Percentiles rank a stretch among this genome's conserved stretches.
Evolutionary conservation across 208 protist species (phyloP).

Genomic region (Leishmania guyanensis): DNA sequence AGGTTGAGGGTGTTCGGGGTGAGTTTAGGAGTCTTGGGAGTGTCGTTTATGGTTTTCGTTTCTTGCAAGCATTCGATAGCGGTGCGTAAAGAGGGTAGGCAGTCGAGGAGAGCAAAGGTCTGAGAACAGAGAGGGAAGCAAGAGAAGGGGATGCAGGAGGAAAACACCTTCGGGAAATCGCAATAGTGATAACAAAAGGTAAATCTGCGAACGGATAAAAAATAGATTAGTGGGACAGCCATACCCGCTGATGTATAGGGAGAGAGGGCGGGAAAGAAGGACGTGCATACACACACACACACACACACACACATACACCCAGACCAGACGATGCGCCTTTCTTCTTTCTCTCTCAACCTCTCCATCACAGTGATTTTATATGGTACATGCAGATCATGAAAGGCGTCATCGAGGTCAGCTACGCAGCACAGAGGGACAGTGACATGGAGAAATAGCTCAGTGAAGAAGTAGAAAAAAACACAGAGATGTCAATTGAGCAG

Average conservation of each 20-base stretch:
- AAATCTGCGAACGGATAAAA: background rate
- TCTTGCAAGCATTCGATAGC: too few species aligned
- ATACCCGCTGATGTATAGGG: background rate
- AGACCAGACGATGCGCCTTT: background rate
- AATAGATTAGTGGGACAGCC: background rate
- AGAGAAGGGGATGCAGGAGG: background rate
- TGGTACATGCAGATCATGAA: background rate
- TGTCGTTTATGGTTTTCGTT: background rate
- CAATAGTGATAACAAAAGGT: background rate
- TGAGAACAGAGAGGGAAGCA: background rate
- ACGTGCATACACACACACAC: background rate
- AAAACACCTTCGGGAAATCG: background rate
- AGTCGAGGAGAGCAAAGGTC: background rate
- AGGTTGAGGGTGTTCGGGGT: background rate
- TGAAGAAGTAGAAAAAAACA: background rate
- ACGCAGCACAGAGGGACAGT: background rate
- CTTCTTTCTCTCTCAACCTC: background rate
- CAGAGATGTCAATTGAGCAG: background rate
- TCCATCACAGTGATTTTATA: background rate
- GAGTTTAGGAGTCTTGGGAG: background rate
- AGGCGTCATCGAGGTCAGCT: background rate
- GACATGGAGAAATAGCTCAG: background rate
- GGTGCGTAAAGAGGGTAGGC: too few species aligned
- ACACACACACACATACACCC: background rate
- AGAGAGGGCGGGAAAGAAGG: constrained; percentile 3